Conservation (phyloP, 1,139 yeast genomes). For the Eremothecium coryli region DNA sequence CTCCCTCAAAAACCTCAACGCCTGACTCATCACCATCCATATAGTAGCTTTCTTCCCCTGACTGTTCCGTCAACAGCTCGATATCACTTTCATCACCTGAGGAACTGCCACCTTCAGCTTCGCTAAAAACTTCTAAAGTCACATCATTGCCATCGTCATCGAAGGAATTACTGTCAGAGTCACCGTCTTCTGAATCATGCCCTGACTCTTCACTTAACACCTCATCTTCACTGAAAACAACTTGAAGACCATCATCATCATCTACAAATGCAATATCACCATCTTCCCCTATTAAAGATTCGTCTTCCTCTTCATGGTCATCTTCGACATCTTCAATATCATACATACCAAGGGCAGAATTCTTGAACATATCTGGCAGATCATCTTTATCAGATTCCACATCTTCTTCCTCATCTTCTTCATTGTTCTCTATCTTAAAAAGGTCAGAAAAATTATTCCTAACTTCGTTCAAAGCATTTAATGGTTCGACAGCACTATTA, state of each 20-base stretch:
- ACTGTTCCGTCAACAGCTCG: constrained; percentile 12
- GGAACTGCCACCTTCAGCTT: constrained; percentile 30
- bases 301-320: constrained; percentile 42
- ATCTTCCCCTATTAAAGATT: constrained; percentile 33
- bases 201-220: constrained; percentile 22
- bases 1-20: constrained; percentile 33
- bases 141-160: constrained; percentile 20
- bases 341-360: constrained; percentile 90
- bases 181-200: constrained; percentile 18
- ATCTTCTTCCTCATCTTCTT: constrained; percentile 53
- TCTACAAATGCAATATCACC: constrained; percentile 34
- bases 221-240: constrained; percentile 36
- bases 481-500: constrained; percentile 48
- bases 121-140: constrained; percentile 22
- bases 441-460: constrained; percentile 50
- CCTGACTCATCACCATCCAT: constrained; percentile 25
- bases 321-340: constrained; percentile 72
- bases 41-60: constrained; percentile 11
- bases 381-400: constrained; percentile 64
- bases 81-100: constrained; percentile 22
- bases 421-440: constrained; percentile 47
- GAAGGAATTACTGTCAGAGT: constrained; percentile 15
- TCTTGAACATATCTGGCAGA: constrained; percentile 72
- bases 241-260: constrained; percentile 34
- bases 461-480: constrained; percentile 53